Conservation (phyloP, 805 yeast genomes). For the Candida stauntonica region DNA sequence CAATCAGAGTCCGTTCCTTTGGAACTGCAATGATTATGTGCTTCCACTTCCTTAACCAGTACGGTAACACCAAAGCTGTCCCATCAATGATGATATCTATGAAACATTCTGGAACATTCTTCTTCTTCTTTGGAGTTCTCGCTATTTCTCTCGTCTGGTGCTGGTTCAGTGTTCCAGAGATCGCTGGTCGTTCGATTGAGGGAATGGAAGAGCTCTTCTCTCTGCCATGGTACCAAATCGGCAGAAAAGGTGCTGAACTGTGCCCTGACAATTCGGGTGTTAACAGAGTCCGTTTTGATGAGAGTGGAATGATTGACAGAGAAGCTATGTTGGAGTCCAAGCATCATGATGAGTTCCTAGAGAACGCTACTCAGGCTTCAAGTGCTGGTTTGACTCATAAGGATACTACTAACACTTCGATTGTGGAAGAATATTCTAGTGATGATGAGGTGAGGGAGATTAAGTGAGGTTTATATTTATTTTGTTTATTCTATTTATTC, state of each 20-base stretch:
- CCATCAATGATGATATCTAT: conserved; percentile 47
- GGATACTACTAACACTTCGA: conserved; percentile 9
- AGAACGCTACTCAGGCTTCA: conserved; percentile 10
- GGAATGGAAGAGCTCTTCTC: conserved; percentile 33
- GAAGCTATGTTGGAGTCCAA: conserved; percentile 7
- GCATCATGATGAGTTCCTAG: conserved; percentile 12
- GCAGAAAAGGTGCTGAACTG: conserved; percentile 46
- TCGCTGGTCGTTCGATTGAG: conserved; percentile 34
- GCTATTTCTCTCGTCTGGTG: conserved; percentile 34
- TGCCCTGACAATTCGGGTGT: conserved; percentile 47
- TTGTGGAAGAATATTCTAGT: too few species aligned
- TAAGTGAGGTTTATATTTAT: too few species aligned
- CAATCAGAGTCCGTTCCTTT: conserved; percentile 43
- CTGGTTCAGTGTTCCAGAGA: conserved; percentile 35
- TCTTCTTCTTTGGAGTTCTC: conserved; percentile 42
- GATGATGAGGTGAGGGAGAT: too few species aligned
- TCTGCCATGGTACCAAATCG: conserved; percentile 54
- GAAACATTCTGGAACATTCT: conserved; percentile 45
- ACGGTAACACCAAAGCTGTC: conserved; percentile 50
- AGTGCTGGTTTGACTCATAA: conserved; percentile 5
- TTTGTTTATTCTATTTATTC: too few species aligned
- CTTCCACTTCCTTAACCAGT: conserved; percentile 52
- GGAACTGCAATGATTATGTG: conserved; percentile 49
- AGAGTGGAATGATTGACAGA: conserved; percentile 8
- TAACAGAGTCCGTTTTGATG: conserved; percentile 13